Base-by-base conservation (phyloP, 1,139 yeast genomes). In the Suhomyces bolitotheri region DNA sequence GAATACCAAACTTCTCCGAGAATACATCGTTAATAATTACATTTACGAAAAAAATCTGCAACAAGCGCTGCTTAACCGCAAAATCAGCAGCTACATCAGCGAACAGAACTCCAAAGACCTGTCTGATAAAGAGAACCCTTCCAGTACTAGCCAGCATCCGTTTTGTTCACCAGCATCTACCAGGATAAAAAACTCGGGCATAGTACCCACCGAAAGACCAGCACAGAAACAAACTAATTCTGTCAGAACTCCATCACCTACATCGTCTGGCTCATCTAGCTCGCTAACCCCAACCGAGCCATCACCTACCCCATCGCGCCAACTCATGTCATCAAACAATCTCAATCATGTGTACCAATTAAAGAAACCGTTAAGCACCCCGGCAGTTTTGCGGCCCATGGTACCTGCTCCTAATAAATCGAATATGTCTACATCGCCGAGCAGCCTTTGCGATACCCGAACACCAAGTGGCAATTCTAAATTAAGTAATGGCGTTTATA, bases 331-430 rank as follows among this genome's bases (percentile, higher is more conserved):
- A 1, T 9, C 38, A n/a, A 24, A 28, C 15, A 25, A 23, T 5
- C 32, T 34, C 22, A 39, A 32, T 16, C 51, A 48, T 31, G 67
- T 66, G 21, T 66, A 67, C 43, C 60, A 58, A 40, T 48, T 56
- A 36, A 69, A 67, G 43, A 64, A 66, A 43, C 76, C 75, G 7
- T 41, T 70, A 36, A 53, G 64, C 43, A 52, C 60, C 6, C 76
- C 76, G 2, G 75, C 75, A 2, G 75, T 68, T 10, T 54, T 70
- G 27, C 51, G 75, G 25, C 73, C 73, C 6, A 47, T 41, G n/a
- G 37, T 22, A 2, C 10, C 30, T 5, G 5, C 33, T 10, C 5
- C 27, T 13, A 17, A 15, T 15, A 22, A 25, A 10, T 16, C 16
- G 16, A 15, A 28, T 16, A 11, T 14, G 13, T 26, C 29, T 11